phyloP scores from a whole-genome alignment of 192 early-diverging fungal genomes.

The Linnemannia zychae region DNA sequence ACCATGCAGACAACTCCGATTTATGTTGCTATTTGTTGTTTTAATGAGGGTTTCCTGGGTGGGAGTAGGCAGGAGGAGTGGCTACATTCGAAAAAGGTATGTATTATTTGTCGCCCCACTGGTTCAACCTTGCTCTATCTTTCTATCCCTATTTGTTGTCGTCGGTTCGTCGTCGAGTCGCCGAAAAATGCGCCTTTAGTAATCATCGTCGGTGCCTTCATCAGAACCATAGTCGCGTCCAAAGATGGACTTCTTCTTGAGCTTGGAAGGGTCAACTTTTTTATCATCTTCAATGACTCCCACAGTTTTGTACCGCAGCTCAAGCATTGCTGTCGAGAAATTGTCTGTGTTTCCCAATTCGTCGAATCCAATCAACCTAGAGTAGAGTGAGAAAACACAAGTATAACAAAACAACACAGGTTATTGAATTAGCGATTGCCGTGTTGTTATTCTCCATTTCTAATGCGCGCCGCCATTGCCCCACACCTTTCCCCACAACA shows the following conservation, averaged over 20 bases:
- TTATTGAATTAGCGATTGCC: background rate
- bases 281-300: constrained; percentile 64
- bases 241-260: constrained; percentile 61
- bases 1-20: too few species aligned
- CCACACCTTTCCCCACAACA: too few species aligned
- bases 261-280: constrained; percentile 28
- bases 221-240: constrained; percentile 46
- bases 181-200: background rate
- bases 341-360: constrained; percentile 90
- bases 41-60: too few species aligned
- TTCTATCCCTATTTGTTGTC: too few species aligned
- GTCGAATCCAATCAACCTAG: constrained; percentile 92
- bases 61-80: too few species aligned
- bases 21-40: too few species aligned
- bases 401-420: constrained; percentile 14
- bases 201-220: constrained; percentile 51
- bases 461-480: too few species aligned
- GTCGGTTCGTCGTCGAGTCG: too few species aligned
- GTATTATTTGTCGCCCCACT: too few species aligned
- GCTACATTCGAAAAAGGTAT: too few species aligned
- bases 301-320: constrained; percentile 71
- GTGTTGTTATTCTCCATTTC: too few species aligned
- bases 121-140: too few species aligned
- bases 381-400: constrained; percentile 6
- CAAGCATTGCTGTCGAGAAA: constrained; percentile 84